These are phyloP conservation scores for Haberlea rhodopensis DNA, from an alignment of 257 asterid genomes.

Conservation along the genomic window DNA sequence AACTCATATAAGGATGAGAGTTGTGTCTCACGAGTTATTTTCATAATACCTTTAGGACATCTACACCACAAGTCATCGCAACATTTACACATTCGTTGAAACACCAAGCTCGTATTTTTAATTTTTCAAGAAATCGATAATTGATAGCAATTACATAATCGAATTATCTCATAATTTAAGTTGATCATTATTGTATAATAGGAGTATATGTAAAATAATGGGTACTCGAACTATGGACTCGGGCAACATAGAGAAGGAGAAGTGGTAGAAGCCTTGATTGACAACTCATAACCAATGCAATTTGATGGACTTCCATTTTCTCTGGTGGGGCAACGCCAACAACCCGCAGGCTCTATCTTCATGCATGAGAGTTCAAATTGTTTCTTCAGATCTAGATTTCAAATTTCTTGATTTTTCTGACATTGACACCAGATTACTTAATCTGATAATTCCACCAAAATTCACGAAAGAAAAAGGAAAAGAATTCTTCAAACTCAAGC, in stretches of 20 bases:
- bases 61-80: too few species aligned
- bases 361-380: slow-evolving; percentile 5
- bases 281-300: slow-evolving; percentile 19
- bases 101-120: too few species aligned
- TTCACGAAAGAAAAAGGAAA: not conserved
- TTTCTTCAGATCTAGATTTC: slow-evolving; percentile 15
- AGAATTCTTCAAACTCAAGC: not conserved
- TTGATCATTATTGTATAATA: too few species aligned
- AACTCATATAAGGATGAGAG: too few species aligned
- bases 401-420: slow-evolving; percentile 14
- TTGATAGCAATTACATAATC: too few species aligned
- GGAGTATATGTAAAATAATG: too few species aligned
- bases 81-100: too few species aligned
- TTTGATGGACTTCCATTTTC: slow-evolving; percentile 27
- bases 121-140: too few species aligned
- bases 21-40: too few species aligned
- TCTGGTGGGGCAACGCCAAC: slow-evolving; percentile 24
- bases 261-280: not conserved
- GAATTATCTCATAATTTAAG: too few species aligned
- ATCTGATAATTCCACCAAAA: slow-evolving; percentile 4
- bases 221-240: not conserved
- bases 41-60: too few species aligned
- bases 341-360: not conserved
- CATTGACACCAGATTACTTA: slow-evolving; percentile 22
- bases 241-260: not conserved